Conservation (phyloP, 2,329 filamentous ascomycete species). For the Microsporum canis region DNA sequence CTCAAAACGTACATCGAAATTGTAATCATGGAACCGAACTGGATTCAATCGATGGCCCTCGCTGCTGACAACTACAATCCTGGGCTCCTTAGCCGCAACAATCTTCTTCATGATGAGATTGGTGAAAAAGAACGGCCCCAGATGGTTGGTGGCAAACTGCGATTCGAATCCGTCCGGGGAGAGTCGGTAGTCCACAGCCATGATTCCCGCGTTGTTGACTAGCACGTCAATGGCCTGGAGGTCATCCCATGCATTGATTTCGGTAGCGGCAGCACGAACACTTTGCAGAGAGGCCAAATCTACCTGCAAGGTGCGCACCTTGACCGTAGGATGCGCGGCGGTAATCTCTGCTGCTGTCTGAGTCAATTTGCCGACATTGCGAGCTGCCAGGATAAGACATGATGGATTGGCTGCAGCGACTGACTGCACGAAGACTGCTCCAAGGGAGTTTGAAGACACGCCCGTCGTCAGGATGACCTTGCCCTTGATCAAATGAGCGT, state of each 20-base stretch:
- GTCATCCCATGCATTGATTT: slow-evolving; percentile 22
- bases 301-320: slow-evolving; percentile 20
- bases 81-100: slow-evolving; percentile 18
- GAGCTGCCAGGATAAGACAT: slow-evolving; percentile 32
- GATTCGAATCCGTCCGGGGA: slow-evolving; percentile 30
- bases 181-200: slow-evolving; percentile 22
- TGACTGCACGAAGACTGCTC: slow-evolving; percentile 25
- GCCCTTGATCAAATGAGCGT: background rate
- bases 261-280: slow-evolving; percentile 23
- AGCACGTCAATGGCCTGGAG: slow-evolving; percentile 27
- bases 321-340: slow-evolving; percentile 10
- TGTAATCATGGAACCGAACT: slow-evolving; percentile 36
- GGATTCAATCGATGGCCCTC: slow-evolving; percentile 34
- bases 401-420: slow-evolving; percentile 27
- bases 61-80: slow-evolving; percentile 38
- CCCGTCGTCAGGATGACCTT: slow-evolving; percentile 34
- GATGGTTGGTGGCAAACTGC: slow-evolving; percentile 31
- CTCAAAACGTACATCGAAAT: slow-evolving; percentile 29
- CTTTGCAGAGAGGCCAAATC: slow-evolving; percentile 26
- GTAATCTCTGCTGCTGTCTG: slow-evolving; percentile 21
- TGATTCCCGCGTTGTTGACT: slow-evolving; percentile 37
- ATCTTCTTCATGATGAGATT: slow-evolving; percentile 20
- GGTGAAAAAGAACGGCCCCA: slow-evolving; percentile 18
- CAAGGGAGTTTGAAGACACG: slow-evolving; percentile 28
- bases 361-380: slow-evolving; percentile 26